Evolutionary conservation across 495 filamentous ascomycete species (phyloP), one percentile per base, ranked within the genome.

Genomic region (Mytilinidion resinicola): DNA sequence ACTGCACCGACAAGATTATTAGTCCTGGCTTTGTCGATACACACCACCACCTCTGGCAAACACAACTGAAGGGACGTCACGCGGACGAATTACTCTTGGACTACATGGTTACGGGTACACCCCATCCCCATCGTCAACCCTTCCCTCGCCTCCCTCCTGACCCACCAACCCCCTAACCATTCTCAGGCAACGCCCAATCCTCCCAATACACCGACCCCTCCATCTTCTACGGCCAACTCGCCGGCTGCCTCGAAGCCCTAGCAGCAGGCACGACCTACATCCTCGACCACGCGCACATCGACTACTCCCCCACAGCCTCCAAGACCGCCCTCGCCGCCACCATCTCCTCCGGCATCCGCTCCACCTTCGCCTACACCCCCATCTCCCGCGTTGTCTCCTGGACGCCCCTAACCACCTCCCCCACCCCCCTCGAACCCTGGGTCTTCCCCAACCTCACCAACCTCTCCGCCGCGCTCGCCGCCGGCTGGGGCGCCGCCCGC

Each of bases 11-110:
- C 59, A 82, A 81, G 66, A 81, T 84, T 35, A 69, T 84, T 33
- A 75, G 74, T 0, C 81, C 82, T 1, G 82, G 82, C 0, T 84
- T 84, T 65, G 67, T 84, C 41, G 79, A 83, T 58, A 84, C 82
- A 0, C 82, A 84, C 59, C 76, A 78, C 25, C 81, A 84, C 70
- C 67, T 80, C 9, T 85, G 78, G 79, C 80, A 84, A 67, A 80
- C 81, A 0, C 74, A 71, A 49, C 60, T 80, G 14, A 79, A 73
- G 53, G 70, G 71, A 0, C 57, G 68, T 15, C 70, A 72, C 62
- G 68, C 71, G 0, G 66, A 82, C 60, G 53, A 75, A 3, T 55
- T 67, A 12, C 53, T 80, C 5, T 17, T 74, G 12, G 69, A 78
- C 33, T 80, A 79, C 53, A 61, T 79, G 50, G 50, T 64, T 0